Base-by-base conservation (phyloP, 106 monocot species). In the Vanilla planifolia region DNA sequence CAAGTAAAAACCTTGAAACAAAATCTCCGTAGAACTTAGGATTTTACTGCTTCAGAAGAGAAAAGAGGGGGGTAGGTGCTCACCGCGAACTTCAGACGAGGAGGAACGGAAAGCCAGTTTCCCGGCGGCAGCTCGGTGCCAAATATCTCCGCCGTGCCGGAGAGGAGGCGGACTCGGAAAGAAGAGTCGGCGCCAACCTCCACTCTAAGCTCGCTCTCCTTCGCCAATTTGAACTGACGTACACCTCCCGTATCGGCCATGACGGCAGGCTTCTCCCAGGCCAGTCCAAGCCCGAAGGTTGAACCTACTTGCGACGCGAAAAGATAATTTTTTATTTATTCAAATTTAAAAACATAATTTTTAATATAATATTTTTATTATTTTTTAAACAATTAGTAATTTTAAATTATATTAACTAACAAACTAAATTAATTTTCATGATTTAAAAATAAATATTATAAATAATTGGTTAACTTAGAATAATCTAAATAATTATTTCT, bases 101-200 rank as follows among this genome's bases (percentile, higher is more conserved):
- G 74, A 17, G 96, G 87, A 42, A 91, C 70, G 56, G 87, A 43
- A 32, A 98, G 17, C 96, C 91, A 98, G 48, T 74, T 87, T 60
- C 81, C 66, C 0, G 84, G 86, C 0, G 95, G 95, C 2, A 96
- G 70, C 71, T 96, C 95, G 63, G 90, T 84, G 51, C 91, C 96
- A 52, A 87, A 98, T 62, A 98, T 77, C 79, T 98, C 96, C 10
- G 91, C 96, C 25, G 78, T 84, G 72, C 91, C 96, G 30, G 87
- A 68, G 56, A 86, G 43, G 43, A 86, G 84, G 52, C 96, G 84
- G 67, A 73, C 67, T 51, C 84, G 75, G 39, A 91, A 64, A 15
- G 68, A 61, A 7, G 67, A 35, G 27, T 79, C 75, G 26, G 73
- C 70, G 43, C 74, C 82, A 7, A 82, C 91, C 72, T 98, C 96